These are phyloP conservation scores for Talaromyces atroroseus DNA, from an alignment of 2,329 filamentous ascomycete species.

Conservation along the genomic window DNA sequence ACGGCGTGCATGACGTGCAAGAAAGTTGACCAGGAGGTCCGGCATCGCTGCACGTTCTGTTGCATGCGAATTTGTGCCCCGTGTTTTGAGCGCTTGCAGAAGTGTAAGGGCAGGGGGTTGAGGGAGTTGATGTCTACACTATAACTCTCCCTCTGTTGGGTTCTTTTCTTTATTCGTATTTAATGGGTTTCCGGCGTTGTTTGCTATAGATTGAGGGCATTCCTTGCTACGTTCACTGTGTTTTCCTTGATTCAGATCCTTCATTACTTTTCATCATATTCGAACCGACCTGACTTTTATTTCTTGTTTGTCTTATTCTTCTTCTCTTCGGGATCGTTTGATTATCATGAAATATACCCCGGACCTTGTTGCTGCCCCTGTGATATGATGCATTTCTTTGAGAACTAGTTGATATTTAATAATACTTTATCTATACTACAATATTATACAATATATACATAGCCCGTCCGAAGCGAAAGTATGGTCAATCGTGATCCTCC, in stretches of 20 bases:
- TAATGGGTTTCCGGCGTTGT: background rate
- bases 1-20: slow-evolving; percentile 42
- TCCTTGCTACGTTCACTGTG: too few species aligned
- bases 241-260: too few species aligned
- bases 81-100: slow-evolving; percentile 31
- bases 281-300: too few species aligned
- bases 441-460: background rate
- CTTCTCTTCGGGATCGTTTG: background rate
- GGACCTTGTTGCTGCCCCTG: background rate
- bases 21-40: slow-evolving; percentile 32
- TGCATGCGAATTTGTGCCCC: slow-evolving; percentile 35
- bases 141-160: background rate
- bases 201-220: background rate
- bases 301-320: too few species aligned
- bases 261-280: background rate
- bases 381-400: background rate
- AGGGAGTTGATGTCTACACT: slow-evolving; percentile 25
- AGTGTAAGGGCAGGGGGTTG: slow-evolving; percentile 29
- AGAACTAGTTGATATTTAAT: too few species aligned
- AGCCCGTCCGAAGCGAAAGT: background rate
- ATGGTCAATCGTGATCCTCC: slow-evolving; percentile 63
- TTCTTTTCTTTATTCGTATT: background rate
- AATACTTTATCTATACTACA: background rate
- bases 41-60: slow-evolving; percentile 39
- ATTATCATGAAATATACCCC: slow-evolving; percentile 8